Evolutionary conservation across 1,284 basidiomycete species (phyloP).

Genomic region (Sanghuangporus sanghuang): DNA sequence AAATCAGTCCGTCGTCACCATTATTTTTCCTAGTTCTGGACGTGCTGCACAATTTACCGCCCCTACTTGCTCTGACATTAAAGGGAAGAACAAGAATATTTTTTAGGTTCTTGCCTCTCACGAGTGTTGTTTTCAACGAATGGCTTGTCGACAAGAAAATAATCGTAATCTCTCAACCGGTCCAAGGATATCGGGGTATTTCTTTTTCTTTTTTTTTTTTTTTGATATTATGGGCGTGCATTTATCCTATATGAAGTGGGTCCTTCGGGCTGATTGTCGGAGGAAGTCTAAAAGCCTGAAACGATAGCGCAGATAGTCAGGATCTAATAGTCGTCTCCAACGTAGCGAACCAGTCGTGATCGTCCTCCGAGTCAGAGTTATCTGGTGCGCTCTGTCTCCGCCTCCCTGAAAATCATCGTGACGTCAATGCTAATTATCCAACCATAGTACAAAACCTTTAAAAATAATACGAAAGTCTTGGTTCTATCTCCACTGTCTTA

Average conservation of each 20-base stretch:
- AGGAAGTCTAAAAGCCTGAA: slow-evolving; percentile 2
- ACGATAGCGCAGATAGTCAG: slow-evolving; percentile 6
- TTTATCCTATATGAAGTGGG: neutral
- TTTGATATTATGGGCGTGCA: neutral
- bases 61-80: too few relatives aligned
- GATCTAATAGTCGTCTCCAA: neutral
- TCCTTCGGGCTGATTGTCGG: neutral
- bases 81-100: too few relatives aligned
- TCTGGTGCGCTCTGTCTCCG: slow-evolving; percentile 15
- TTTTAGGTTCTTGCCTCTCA: too few relatives aligned
- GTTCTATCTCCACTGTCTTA: too few relatives aligned
- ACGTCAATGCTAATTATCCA: neutral
- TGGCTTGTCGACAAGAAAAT: too few relatives aligned
- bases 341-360: neutral
- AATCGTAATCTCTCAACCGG: too few relatives aligned
- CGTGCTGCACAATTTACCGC: too few relatives aligned
- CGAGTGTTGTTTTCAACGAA: too few relatives aligned
- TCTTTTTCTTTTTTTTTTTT: too few relatives aligned
- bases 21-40: too few relatives aligned
- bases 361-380: neutral
- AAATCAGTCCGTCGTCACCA: too few relatives aligned
- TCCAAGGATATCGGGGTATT: neutral
- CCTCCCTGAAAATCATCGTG: slow-evolving; percentile 16
- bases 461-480: neutral
- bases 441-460: neutral